Evolutionary conservation across 495 filamentous ascomycete genomes (phyloP), one percentile per base, ranked within the genome.

Genomic region (Corynascus novoguineensis): DNA sequence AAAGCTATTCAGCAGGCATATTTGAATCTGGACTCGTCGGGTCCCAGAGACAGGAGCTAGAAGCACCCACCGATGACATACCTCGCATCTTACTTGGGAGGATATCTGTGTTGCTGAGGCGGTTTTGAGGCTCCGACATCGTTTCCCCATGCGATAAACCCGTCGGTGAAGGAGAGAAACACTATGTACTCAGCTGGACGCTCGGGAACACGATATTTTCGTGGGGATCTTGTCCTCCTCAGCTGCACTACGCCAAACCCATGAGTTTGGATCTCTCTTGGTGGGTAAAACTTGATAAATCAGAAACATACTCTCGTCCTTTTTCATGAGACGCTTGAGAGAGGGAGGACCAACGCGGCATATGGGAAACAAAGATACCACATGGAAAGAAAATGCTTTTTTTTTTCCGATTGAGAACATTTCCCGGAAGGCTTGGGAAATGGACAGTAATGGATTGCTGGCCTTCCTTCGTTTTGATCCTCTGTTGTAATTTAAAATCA

Each of bases 1-100:
- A 78, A 68, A 64, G 77, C 79, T 1, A 52, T 86, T 8, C 79
- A 84, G 57, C 69, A 72, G 53, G 76, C 78, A 4, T 84, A 84
- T 60, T 57, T 71, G 38, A 72, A 67, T 53, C 63, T 86, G 58
- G 83, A 84, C 56, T 52, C 53, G 8, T 58, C 60, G 12, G 24
- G 12, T 5, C 63, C 60, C 11, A 55, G 52, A 27, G 60, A 52
- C 17, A 25, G 45, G 47, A 24, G 32, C 25, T 28, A 41, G 38
- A 22, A 4, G 2, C 14, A 8, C 32, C 34, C 4, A 12, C 37
- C 1, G 2, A 17, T 24, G 8, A 9, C 19, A 25, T 9, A 5
- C 9, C 44, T 5, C 11, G 25, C 44, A 47, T 29, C 25, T 17
- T 8, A 21, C 6, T 3, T 24, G 28, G 21, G 46, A 37, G 4